Conservation (phyloP, 2,329 filamentous ascomycete species). For the Penicillium sp. region DNA sequence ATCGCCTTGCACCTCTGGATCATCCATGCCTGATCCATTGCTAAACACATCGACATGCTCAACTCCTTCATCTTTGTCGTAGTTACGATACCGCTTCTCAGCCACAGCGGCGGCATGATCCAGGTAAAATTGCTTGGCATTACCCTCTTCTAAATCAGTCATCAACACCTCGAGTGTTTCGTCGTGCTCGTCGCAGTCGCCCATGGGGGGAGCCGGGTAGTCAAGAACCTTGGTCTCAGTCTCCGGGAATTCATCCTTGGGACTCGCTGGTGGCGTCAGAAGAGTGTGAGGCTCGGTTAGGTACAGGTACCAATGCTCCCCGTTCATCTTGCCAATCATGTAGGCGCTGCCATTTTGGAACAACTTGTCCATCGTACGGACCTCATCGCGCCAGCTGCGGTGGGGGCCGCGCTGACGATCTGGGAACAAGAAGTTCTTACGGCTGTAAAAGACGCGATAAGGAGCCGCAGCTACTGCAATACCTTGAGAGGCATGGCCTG, state of each 20-base stretch:
- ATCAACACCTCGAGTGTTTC: slow-evolving; percentile 59
- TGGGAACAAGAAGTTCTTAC: slow-evolving; percentile 96
- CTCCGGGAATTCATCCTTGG: slow-evolving; percentile 44
- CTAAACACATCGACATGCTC: slow-evolving; percentile 70
- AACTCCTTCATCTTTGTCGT: slow-evolving; percentile 52
- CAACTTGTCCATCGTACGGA: slow-evolving; percentile 83
- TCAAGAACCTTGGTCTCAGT: slow-evolving; percentile 57
- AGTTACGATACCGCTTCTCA: slow-evolving; percentile 69
- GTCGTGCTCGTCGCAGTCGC: slow-evolving; percentile 37
- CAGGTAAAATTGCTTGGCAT: slow-evolving; percentile 64
- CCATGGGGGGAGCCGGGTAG: slow-evolving; percentile 40
- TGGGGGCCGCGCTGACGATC: slow-evolving; percentile 91
- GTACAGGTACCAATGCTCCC: slow-evolving; percentile 98
- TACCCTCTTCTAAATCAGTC: slow-evolving; percentile 62
- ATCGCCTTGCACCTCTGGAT: slow-evolving; percentile 48
- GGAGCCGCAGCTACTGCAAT: slow-evolving; percentile 74
- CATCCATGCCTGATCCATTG: slow-evolving; percentile 60
- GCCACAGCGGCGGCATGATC: slow-evolving; percentile 85
- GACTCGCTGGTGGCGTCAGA: slow-evolving; percentile 77
- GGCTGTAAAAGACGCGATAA: slow-evolving; percentile 95
- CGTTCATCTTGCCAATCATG: slow-evolving; percentile 99
- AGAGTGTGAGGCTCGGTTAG: slow-evolving; percentile 78
- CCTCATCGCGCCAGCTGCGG: slow-evolving; percentile 95
- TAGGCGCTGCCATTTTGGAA: slow-evolving; percentile 93
- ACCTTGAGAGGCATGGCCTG: slow-evolving; percentile 59